Evolutionary conservation across 2,329 filamentous ascomycete species (phyloP), one percentile per base, ranked within the genome.

Genomic region (Aspergillus hortae): DNA sequence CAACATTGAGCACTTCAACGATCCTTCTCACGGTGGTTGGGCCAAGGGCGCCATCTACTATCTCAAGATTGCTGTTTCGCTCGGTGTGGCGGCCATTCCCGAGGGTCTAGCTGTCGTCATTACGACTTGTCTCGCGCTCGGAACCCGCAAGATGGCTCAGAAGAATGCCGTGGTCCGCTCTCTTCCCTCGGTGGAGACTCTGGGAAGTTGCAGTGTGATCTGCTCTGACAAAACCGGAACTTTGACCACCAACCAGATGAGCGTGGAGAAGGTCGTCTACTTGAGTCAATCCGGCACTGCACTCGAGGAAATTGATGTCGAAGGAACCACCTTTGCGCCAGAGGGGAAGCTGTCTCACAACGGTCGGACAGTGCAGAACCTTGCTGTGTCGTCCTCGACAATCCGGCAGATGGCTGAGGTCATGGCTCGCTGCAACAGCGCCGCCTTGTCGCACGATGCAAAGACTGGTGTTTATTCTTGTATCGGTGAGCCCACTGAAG

Each of bases 171-270:
- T 99, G 35, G 95, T 99, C 53, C 86, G 95, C 72, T 96, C 91
- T 68, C 78, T 99, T 63, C 94, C 94, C 17, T 99, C 94, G 1
- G 94, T 99, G 48, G 94, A 99, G 75, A 99, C 94, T 11, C 81
- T 99, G 48, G 94, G 94, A 68, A 99, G 94, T 81, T 99, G 94
- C 83, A 99, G 94, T 67, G 92, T 99, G 52, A 96, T 99, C 70
- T 99, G 95, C 79, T 99, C 95, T 4, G 94, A 99, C 80, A 99
- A 99, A 80, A 99, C 94, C 4, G 95, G 94, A 62, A 99, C 94
- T 45, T 77, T 99, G 68, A 99, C 94, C 10, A 99, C 94, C 38
- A 99, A 99, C 76, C 92, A 97, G 75, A 99, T 99, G 94, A 97
- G 94, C 67, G 94, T 96, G 51, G 94, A 86, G 78, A 95, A 92